Base-by-base conservation (phyloP, 371 early-diverging fungal species). In the Mortierella sp. region DNA sequence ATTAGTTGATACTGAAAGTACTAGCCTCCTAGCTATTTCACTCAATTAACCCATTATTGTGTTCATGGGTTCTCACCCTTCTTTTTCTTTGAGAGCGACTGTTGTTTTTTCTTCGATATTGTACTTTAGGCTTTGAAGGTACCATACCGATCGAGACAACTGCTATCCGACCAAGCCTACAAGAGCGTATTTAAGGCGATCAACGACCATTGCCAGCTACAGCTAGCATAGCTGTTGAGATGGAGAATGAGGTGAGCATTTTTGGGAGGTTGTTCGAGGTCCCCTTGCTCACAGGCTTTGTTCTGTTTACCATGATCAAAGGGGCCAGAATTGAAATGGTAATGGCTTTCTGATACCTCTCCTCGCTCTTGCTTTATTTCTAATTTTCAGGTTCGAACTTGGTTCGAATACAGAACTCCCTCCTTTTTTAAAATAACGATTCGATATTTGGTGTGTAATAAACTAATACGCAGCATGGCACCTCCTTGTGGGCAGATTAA, bases 341-440 rank as follows among this genome's bases (percentile, higher is more conserved):
- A 39, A n/a, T 62, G 30, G 28, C 30, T 64, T 43, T 35, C 2
- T 5, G 6, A 39, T 43, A 39, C 26, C 45, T 20, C 26, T 47
- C n/a, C 28, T 63, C 49, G 22, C 20, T 47, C 47, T 28, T 24
- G 9, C 24, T 16, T 30, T 55, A 10, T 55, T 30, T 54, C n/a
- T 49, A 9, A 32, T 40, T 62, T 35, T 35, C 61, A 62, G 62
- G 62, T n/a, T 30, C 22, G 62, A 62, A 62, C 43, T 12, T 39
- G 62, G 52, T 52, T 52, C 52, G 4, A 20, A 59, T 62, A 26
- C 14, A 40, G 24, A 37, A 24, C 3, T 11, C 43, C 22, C 62
- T 43, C 43, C 62, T 43, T 62, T 62, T 18, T 61, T 55, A 55
- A 55, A 12, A 16, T 30, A 55, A 26, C 55, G 54, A 54, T 54